Percentiles rank a stretch among this genome's conserved stretches.
These are phyloP conservation scores for Stemphylium beticola DNA, from an alignment of 2,329 filamentous ascomycete species.

Conservation along the genomic window DNA sequence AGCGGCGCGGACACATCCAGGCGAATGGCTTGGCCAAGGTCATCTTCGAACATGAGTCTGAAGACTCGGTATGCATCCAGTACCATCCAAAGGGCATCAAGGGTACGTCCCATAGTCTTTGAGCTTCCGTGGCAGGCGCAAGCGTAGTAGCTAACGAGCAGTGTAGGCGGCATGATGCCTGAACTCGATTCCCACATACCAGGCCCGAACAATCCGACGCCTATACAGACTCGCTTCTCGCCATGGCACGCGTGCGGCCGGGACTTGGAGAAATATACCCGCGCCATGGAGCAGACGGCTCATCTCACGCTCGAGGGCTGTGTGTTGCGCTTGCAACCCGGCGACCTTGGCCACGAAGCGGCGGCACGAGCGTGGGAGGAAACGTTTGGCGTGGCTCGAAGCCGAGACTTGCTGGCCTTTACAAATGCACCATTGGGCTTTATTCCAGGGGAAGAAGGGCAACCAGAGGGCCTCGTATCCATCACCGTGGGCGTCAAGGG, in stretches of 20 bases:
- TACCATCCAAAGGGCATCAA: slow-evolving; percentile 55
- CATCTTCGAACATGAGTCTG: slow-evolving; percentile 46
- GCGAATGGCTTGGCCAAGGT: slow-evolving; percentile 44
- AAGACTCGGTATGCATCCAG: slow-evolving; percentile 48
- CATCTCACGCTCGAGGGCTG: slow-evolving; percentile 48
- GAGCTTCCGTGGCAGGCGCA: background rate
- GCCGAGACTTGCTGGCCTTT: slow-evolving; percentile 49
- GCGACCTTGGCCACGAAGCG: slow-evolving; percentile 44
- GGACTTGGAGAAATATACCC: slow-evolving; percentile 44
- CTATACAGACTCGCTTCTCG: slow-evolving; percentile 48
- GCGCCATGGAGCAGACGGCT: slow-evolving; percentile 46
- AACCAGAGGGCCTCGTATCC: slow-evolving; percentile 47
- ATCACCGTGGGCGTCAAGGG: slow-evolving; percentile 50
- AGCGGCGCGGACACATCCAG: slow-evolving; percentile 48
- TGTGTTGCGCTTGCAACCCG: slow-evolving; percentile 47
- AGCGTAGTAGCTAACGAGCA: slow-evolving; percentile 1
- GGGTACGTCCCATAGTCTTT: slow-evolving; percentile 23
- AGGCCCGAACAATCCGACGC: slow-evolving; percentile 45
- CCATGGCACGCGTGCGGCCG: slow-evolving; percentile 55
- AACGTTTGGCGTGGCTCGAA: slow-evolving; percentile 50
- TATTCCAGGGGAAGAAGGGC: slow-evolving; percentile 39
- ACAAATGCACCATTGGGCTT: slow-evolving; percentile 48
- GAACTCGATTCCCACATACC: slow-evolving; percentile 52
- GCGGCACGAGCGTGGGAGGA: slow-evolving; percentile 52
- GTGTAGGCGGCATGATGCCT: slow-evolving; percentile 51